Percentiles rank a stretch among this genome's conserved stretches.
These are phyloP conservation scores for Saxispiralis lemnorum DNA, from an alignment of 495 filamentous ascomycete species.

Conservation along the genomic window DNA sequence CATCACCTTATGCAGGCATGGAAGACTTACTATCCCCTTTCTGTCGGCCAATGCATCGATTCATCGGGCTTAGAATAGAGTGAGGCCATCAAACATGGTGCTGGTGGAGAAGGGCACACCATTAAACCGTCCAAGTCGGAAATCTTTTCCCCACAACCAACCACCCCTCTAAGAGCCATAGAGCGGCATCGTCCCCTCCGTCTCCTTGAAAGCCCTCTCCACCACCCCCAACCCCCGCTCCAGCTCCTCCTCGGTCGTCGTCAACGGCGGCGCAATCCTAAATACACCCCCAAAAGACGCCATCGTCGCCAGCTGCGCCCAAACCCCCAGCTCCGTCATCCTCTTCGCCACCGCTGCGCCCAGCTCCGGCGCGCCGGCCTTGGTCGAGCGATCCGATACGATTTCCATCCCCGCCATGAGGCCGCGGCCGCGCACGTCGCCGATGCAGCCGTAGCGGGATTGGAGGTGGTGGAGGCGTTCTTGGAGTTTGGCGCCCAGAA, in stretches of 20 bases:
- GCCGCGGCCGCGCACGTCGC: conserved; percentile 37
- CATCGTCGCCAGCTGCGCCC: conserved; percentile 34
- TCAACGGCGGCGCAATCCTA: conserved; percentile 41
- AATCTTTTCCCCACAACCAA: no score
- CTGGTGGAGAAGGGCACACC: no score
- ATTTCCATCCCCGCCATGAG: conserved; percentile 38
- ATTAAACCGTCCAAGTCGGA: no score
- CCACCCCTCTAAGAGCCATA: background rate
- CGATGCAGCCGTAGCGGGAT: conserved; percentile 35
- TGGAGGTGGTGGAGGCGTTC: conserved; percentile 28
- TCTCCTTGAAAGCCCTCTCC: conserved; percentile 28
- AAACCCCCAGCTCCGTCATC: conserved; percentile 34
- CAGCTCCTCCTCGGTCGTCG: conserved; percentile 33
- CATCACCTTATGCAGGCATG: no score
- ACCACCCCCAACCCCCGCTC: conserved; percentile 30
- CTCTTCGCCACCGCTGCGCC: conserved; percentile 23
- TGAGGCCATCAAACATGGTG: no score
- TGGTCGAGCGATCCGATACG: conserved; percentile 29
- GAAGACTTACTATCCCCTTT: no score
- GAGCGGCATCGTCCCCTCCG: conserved; percentile 14
- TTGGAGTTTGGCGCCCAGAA: conserved; percentile 27
- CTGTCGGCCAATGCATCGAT: no score
- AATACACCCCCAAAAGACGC: conserved; percentile 32
- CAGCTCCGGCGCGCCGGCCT: conserved; percentile 28
- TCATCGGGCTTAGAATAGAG: no score